Conservation (phyloP, 176 grass and related monocot species). For the Melocanna baccifera region DNA sequence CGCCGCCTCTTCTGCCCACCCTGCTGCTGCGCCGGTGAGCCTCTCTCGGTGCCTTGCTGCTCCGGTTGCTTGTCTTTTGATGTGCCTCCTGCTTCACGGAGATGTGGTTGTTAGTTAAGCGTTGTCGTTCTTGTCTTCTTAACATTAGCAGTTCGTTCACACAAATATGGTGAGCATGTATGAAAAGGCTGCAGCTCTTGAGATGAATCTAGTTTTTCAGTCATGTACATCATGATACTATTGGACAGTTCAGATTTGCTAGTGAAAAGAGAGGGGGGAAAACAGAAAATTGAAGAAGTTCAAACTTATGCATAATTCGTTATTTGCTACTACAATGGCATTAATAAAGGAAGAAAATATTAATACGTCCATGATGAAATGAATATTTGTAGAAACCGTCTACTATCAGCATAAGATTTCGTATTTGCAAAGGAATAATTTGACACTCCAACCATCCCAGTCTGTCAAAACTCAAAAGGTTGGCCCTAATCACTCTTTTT, state of each 20-base stretch:
- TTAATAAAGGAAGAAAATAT: not conserved
- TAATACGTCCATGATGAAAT: not conserved
- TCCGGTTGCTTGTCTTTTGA: conserved; percentile 59
- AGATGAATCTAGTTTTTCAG: conserved; percentile 2
- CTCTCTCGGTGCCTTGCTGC: conserved; percentile 31
- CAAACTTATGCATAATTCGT: not conserved
- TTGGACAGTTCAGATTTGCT: not conserved
- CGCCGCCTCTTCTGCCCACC: conserved; percentile 56
- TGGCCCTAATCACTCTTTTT: not conserved
- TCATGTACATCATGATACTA: not conserved
- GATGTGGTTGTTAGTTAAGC: not conserved
- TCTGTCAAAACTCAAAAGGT: conserved; percentile 30
- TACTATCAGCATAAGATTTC: not conserved
- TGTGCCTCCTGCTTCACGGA: conserved; percentile 58
- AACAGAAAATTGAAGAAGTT: not conserved
- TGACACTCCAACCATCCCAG: not conserved
- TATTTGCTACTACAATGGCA: not conserved
- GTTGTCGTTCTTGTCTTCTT: not conserved
- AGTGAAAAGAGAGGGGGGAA: not conserved
- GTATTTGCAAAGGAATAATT: not conserved
- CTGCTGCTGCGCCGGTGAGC: conserved; percentile 26
- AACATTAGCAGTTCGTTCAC: not conserved
- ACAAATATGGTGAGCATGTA: not conserved
- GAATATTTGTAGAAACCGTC: not conserved
- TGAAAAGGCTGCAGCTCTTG: not conserved